phyloP scores from a whole-genome alignment of 768 basidiomycete genomes.

The Lanmaoa pseudosensibilis region DNA sequence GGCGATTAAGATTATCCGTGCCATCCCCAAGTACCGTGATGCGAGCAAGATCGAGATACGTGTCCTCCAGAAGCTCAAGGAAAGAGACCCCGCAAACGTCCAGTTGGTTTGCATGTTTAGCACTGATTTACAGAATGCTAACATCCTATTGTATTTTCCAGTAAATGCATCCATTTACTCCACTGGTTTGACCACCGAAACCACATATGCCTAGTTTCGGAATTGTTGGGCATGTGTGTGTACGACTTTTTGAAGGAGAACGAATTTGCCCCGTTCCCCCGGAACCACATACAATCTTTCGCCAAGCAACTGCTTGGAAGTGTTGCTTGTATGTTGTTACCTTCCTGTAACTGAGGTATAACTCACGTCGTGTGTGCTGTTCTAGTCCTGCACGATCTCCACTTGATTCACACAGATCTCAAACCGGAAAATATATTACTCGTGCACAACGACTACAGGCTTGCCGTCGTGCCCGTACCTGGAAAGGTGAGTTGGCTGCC shows the following conservation, averaged over 20 bases:
- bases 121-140: conserved; percentile 22
- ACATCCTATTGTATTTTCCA: conserved; percentile 31
- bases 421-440: conserved; percentile 99
- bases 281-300: conserved; percentile 94
- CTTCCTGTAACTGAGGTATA: neutral
- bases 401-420: conserved; percentile 94
- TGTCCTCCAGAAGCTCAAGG: conserved; percentile 88
- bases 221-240: conserved; percentile 94
- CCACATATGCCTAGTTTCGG: conserved; percentile 96
- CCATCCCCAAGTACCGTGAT: conserved; percentile 98
- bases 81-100: conserved; percentile 81
- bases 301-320: conserved; percentile 89
- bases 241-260: conserved; percentile 99
- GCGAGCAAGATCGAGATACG: conserved; percentile 98
- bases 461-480: conserved; percentile 56
- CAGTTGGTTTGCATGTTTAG: conserved; percentile 58
- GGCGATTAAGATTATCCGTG: conserved; percentile 98
- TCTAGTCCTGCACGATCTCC: conserved; percentile 85
- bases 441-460: conserved; percentile 77
- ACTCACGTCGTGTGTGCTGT: conserved; percentile 7
- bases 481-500: conserved; percentile 55
- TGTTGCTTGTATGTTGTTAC: conserved; percentile 77
- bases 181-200: conserved; percentile 96
- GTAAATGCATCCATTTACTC: conserved; percentile 96
- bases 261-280: conserved; percentile 93